A percentile compares a stretch with the other conserved stretches of the same genome.
These are phyloP conservation scores for Ceratobasidium theobromae DNA, from an alignment of 1,284 basidiomycete genomes.

Conservation along the genomic window DNA sequence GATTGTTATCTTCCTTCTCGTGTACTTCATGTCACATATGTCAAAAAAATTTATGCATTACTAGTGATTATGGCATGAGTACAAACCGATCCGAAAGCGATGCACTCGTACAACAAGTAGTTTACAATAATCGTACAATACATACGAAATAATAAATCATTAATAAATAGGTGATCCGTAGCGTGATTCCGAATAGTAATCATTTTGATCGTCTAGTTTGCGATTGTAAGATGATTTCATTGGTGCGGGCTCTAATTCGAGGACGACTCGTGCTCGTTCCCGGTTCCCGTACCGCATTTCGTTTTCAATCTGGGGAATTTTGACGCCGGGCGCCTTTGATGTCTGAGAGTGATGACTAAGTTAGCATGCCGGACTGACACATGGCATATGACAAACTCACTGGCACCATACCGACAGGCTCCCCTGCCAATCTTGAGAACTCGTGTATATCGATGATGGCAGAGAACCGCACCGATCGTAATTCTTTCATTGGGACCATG, in stretches of 20 bases:
- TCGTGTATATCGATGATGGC: conserved; percentile 30
- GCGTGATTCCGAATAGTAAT: conserved; percentile 18
- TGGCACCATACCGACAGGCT: conserved; percentile 19
- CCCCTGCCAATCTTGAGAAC: conserved; percentile 21
- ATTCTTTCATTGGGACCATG: conserved; percentile 18
- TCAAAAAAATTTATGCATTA: conserved; percentile 31
- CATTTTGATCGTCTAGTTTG: conserved; percentile 16
- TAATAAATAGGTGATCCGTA: conserved; percentile 9
- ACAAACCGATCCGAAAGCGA: neutral
- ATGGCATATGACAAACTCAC: conserved; percentile 9
- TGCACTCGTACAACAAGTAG: neutral
- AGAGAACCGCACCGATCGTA: conserved; percentile 19
- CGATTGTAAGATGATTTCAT: conserved; percentile 23
- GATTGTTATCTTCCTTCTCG: conserved; percentile 22
- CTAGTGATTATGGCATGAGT: conserved; percentile 22
- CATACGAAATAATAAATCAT: neutral
- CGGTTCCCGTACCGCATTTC: neutral
- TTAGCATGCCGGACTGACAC: neutral
- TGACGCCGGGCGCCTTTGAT: conserved; percentile 25
- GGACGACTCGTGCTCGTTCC: conserved; percentile 1
- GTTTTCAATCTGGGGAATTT: conserved; percentile 6
- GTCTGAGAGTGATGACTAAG: neutral
- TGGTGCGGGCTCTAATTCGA: conserved; percentile 18
- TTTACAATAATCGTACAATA: conserved; percentile 11
- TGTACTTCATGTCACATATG: conserved; percentile 31